These are phyloP conservation scores for Pistacia integerrima DNA, from an alignment of 345 rosid genomes.

Conservation along the genomic window DNA sequence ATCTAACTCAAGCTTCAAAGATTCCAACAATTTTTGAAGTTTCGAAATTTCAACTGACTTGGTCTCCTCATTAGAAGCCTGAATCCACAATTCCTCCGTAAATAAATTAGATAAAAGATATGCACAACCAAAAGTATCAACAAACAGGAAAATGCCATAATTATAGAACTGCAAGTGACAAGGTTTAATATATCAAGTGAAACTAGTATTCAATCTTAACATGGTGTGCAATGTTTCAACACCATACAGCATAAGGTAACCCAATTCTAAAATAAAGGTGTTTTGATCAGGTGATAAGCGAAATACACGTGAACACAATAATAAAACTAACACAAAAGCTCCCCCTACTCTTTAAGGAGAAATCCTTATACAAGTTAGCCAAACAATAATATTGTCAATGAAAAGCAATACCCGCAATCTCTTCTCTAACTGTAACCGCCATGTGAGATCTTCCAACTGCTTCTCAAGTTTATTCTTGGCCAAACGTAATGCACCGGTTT, in stretches of 20 bases:
- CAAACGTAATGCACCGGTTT: conserved; percentile 88
- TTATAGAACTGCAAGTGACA: not conserved
- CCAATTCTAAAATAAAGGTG: too few species aligned
- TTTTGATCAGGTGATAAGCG: not conserved
- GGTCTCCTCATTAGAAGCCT: conserved; percentile 83
- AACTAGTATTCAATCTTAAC: not conserved
- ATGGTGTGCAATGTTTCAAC: not conserved
- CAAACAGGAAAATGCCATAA: not conserved
- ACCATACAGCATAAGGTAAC: not conserved
- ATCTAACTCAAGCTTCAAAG: conserved; percentile 85
- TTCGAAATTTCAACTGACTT: conserved; percentile 72
- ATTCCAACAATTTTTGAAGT: conserved; percentile 70
- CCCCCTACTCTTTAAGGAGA: not conserved
- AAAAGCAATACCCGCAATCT: conserved; percentile 72
- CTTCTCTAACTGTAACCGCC: conserved; percentile 90
- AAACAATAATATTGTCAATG: conserved; percentile 20
- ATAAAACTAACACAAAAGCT: not conserved
- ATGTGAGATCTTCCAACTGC: conserved; percentile 88
- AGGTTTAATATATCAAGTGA: not conserved
- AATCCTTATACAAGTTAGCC: not conserved
- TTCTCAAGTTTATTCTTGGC: conserved; percentile 96
- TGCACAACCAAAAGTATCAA: not conserved
- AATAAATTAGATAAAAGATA: not conserved
- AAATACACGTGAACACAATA: not conserved
- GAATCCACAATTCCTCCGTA: conserved; percentile 29